A percentile compares a stretch with the other conserved stretches of the same genome.
Conservation (phyloP, 352 stramenopile species). For the Phytophthora fragariaefolia region DNA sequence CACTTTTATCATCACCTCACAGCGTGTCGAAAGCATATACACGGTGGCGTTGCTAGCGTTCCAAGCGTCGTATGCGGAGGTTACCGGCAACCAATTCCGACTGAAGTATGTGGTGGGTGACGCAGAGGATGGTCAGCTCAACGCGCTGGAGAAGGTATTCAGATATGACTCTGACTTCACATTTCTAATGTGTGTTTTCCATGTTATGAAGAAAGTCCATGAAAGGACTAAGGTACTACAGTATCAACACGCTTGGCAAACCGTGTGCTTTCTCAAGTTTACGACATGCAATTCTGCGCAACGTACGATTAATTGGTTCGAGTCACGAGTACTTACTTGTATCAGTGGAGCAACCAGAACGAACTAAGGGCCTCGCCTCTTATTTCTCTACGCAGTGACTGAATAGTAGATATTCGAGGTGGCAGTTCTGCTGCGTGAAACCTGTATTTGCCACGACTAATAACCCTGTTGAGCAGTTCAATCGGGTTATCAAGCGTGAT, state of each 20-base stretch:
- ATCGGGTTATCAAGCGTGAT: slow-evolving; percentile 22
- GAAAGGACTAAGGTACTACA: slow-evolving; percentile 11
- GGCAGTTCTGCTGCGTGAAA: slow-evolving; percentile 25
- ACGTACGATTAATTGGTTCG: background rate
- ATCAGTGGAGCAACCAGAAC: background rate
- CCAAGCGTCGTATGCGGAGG: background rate
- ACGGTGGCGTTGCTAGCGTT: background rate
- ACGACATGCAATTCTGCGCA: slow-evolving; percentile 33
- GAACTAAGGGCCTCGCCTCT: background rate
- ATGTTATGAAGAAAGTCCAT: slow-evolving; percentile 2
- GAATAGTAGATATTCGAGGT: slow-evolving; percentile 10
- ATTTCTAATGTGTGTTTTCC: slow-evolving; percentile 35
- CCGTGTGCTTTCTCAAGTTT: slow-evolving; percentile 10
- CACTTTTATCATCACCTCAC: slow-evolving; percentile 17
- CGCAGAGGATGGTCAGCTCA: slow-evolving; percentile 23
- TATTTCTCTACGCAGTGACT: slow-evolving; percentile 25
- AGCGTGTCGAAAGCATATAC: slow-evolving; percentile 4
- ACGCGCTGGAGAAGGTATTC: slow-evolving; percentile 10
- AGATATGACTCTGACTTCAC: background rate
- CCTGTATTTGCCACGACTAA: slow-evolving; percentile 21
- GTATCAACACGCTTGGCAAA: background rate
- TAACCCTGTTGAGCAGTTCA: slow-evolving; percentile 12
- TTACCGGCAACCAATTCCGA: background rate
- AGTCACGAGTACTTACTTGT: background rate
- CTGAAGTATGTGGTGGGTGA: slow-evolving; percentile 22